A percentile compares a stretch with the other conserved stretches of the same genome.
Conservation (phyloP, 2,329 filamentous ascomycete genomes). For the Raffaelea albimanens region DNA sequence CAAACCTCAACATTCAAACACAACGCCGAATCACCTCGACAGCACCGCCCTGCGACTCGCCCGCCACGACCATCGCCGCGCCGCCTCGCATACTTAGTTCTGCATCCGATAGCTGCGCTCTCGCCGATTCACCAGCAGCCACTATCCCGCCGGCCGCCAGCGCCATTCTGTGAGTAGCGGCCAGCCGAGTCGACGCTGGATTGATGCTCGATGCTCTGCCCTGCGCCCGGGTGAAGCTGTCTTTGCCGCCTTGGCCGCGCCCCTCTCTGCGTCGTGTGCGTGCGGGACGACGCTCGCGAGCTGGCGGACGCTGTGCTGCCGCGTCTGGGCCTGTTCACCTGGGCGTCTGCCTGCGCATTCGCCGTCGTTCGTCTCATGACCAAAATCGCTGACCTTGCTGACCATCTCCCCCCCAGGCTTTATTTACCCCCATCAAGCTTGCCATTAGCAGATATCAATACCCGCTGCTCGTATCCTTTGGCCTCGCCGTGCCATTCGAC, state of each 20-base stretch:
- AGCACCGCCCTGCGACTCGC: not conserved
- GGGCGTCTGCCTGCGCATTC: no score
- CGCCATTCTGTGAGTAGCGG: slow-evolving; percentile 5
- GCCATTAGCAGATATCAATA: not conserved
- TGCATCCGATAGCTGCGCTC: not conserved
- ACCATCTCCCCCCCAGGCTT: not conserved
- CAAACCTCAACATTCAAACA: slow-evolving; percentile 7
- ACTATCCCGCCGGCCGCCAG: not conserved
- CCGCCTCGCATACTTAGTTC: not conserved
- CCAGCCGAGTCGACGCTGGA: no score
- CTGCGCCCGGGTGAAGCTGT: no score
- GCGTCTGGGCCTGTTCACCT: no score
- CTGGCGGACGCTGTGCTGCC: no score
- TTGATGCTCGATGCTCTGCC: no score
- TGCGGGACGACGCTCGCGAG: no score
- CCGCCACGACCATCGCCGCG: not conserved
- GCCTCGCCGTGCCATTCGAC: not conserved
- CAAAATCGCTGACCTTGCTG: no score
- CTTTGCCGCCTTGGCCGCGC: no score
- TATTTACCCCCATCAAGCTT: no score
- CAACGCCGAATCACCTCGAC: not conserved
- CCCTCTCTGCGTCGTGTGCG: no score
- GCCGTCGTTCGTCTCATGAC: no score
- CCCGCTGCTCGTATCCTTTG: not conserved
- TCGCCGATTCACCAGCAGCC: not conserved